These are phyloP conservation scores for Cladosporium sp. DNA, from an alignment of 2,329 filamentous ascomycete genomes.

Conservation along the genomic window DNA sequence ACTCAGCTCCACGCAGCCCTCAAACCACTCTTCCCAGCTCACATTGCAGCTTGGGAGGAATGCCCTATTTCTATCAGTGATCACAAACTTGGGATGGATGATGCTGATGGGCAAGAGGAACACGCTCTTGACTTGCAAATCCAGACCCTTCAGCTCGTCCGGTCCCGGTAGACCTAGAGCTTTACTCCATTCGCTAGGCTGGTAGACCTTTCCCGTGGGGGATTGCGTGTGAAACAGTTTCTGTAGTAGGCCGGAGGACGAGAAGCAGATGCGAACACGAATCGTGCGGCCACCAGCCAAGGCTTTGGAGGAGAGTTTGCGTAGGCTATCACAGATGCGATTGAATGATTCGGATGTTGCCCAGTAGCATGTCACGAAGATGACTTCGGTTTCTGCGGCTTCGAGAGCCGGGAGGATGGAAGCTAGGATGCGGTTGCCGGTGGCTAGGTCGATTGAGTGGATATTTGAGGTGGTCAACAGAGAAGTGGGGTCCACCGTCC, in stretches of 20 bases:
- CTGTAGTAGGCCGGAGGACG: constrained; percentile 69
- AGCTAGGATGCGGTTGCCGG: constrained; percentile 45
- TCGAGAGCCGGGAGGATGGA: constrained; percentile 62
- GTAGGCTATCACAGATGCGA: constrained; percentile 59
- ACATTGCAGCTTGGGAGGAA: constrained; percentile 80
- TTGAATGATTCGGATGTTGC: constrained; percentile 63
- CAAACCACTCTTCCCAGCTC: constrained; percentile 86
- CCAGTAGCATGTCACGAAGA: constrained; percentile 84
- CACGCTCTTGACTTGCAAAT: constrained; percentile 71
- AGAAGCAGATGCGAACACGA: constrained; percentile 73
- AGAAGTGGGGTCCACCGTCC: constrained; percentile 6
- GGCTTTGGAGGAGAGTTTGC: constrained; percentile 57
- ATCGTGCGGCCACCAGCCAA: constrained; percentile 43
- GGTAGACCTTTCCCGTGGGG: constrained; percentile 61
- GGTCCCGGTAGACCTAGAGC: constrained; percentile 65
- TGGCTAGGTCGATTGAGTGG: constrained; percentile 44
- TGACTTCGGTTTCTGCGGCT: constrained; percentile 62
- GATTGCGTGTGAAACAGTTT: constrained; percentile 74
- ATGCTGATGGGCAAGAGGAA: constrained; percentile 80
- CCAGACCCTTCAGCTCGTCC: constrained; percentile 58
- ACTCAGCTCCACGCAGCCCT: constrained; percentile 68
- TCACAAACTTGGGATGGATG: constrained; percentile 83
- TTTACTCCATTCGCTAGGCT: constrained; percentile 57
- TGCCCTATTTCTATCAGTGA: constrained; percentile 67
- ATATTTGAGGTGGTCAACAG: constrained; percentile 36